Conservation (phyloP, 768 basidiomycete genomes). For the Pleurotus giganteus region DNA sequence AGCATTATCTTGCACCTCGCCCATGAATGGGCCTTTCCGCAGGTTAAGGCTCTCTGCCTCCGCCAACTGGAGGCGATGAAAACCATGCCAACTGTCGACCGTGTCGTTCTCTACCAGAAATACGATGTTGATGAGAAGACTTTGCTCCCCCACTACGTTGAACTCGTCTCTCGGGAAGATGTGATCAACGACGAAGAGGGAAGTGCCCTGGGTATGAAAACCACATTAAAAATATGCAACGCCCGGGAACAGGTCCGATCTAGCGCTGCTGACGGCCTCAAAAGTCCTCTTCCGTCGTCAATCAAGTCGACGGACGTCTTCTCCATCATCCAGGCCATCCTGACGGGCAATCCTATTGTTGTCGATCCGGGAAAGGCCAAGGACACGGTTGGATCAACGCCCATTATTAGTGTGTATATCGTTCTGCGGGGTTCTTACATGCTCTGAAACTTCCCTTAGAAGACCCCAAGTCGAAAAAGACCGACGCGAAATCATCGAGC, state of each 20-base stretch:
- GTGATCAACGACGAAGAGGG: constrained; percentile 46
- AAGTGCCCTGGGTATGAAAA: constrained; percentile 38
- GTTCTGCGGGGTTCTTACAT: too few species aligned
- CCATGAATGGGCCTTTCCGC: constrained; percentile 50
- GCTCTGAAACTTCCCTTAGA: background rate
- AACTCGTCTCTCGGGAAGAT: constrained; percentile 34
- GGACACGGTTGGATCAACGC: too few species aligned
- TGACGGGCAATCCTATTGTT: background rate
- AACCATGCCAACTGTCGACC: constrained; percentile 48
- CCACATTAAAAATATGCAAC: constrained; percentile 23
- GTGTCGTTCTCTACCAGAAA: constrained; percentile 47
- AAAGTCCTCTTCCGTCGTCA: constrained; percentile 12
- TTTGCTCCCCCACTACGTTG: constrained; percentile 41
- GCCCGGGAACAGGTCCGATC: constrained; percentile 18
- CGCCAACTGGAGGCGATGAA: constrained; percentile 48
- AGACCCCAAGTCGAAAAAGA: background rate
- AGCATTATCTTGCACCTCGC: constrained; percentile 50
- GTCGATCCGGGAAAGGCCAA: too few species aligned
- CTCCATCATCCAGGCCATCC: background rate
- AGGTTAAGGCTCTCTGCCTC: constrained; percentile 49
- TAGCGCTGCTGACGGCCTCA: constrained; percentile 5
- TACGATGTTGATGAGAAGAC: constrained; percentile 34
- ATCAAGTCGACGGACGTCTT: constrained; percentile 8
- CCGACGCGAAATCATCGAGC: too few species aligned
- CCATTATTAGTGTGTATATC: too few species aligned